Evolutionary conservation across 1,284 basidiomycete species (phyloP).

Genomic region (Leccinum variabile): DNA sequence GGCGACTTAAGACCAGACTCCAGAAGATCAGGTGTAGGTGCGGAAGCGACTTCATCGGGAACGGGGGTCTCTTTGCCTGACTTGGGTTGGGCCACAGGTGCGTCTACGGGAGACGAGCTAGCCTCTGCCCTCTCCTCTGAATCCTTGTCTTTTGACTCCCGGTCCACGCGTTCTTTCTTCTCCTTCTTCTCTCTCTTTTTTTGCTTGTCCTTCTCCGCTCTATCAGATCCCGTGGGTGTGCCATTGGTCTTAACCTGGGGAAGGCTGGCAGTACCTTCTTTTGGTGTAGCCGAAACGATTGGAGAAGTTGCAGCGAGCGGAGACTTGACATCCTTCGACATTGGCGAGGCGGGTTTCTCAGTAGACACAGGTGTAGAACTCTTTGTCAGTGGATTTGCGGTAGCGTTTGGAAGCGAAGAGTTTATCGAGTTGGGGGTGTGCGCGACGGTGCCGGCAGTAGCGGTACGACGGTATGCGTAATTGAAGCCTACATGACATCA

Average conservation of each 20-base stretch:
- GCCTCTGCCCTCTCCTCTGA: constrained; percentile 31
- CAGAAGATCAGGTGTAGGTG: constrained; percentile 31
- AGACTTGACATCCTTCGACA: constrained; percentile 35
- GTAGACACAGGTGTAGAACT: constrained; percentile 38
- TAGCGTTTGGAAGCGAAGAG: constrained; percentile 37
- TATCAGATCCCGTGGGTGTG: constrained; percentile 40
- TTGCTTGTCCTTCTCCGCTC: constrained; percentile 50
- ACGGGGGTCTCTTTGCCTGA: constrained; percentile 46
- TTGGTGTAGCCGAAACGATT: constrained; percentile 34
- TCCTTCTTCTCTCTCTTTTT: constrained; percentile 62
- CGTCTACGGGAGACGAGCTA: constrained; percentile 24
- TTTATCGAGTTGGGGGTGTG: constrained; percentile 44
- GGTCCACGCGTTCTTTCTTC: constrained; percentile 45
- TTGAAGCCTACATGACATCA: constrained; percentile 76
- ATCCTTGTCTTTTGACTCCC: constrained; percentile 39
- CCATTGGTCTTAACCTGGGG: constrained; percentile 41
- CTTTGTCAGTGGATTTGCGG: constrained; percentile 38
- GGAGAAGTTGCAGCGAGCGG: constrained; percentile 28
- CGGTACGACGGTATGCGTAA: constrained; percentile 85
- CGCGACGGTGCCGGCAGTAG: constrained; percentile 46
- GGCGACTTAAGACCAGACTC: constrained; percentile 50
- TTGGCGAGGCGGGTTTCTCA: constrained; percentile 43
- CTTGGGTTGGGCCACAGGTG: constrained; percentile 28
- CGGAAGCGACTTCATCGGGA: constrained; percentile 34
- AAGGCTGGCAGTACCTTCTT: constrained; percentile 31